Evolutionary conservation across 2,329 filamentous ascomycete species (phyloP), one percentile per base, ranked within the genome.

Genomic region (Clarireedia sp.): DNA sequence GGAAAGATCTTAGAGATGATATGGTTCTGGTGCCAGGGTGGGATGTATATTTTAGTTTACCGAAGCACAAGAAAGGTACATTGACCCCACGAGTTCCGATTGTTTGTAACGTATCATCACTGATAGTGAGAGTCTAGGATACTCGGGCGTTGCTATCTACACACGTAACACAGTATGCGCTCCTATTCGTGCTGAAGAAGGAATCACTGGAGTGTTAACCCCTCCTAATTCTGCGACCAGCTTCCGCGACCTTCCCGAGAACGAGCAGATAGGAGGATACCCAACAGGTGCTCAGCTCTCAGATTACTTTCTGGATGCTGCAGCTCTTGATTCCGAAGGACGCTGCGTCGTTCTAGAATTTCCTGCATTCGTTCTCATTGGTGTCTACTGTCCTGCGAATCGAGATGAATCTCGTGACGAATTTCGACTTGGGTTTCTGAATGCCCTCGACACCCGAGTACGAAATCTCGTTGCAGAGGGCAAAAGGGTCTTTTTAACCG

Each of bases 1-100:
- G 87, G 56, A 96, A 96, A 68, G 91, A 96, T 63, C 75, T 99
- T 1, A 80, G 78, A 41, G 94, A 97, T 77, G 94, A 97, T 64
- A 97, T 97, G 90, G 91, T 97, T 9, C 75, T 97, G 36, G 83
- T 97, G 0, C 84, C 89, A 0, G 94, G 94, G 12, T 99, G 92
- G 92, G 94, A 99, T 69, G 91, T 91, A 61, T 96, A 86, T 72
- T 96, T 96, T 72, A 96, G 90, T 68, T 76, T 99, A 23, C 94
- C 94, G 0, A 90, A 86, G 68, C 80, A 95, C 67, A 97, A 97
- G 71, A 97, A 96, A 76, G 92, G 90, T 86, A 73, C 29, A 38
- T 36, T 12, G 17, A 40, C 44, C 43, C 57, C 33, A 58, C 19
- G 19, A 17, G 50, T 41, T 46, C 44, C 29, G 17, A 10, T 41